These are phyloP conservation scores for Aciculosporium take DNA, from an alignment of 2,329 filamentous ascomycete genomes.

Conservation along the genomic window DNA sequence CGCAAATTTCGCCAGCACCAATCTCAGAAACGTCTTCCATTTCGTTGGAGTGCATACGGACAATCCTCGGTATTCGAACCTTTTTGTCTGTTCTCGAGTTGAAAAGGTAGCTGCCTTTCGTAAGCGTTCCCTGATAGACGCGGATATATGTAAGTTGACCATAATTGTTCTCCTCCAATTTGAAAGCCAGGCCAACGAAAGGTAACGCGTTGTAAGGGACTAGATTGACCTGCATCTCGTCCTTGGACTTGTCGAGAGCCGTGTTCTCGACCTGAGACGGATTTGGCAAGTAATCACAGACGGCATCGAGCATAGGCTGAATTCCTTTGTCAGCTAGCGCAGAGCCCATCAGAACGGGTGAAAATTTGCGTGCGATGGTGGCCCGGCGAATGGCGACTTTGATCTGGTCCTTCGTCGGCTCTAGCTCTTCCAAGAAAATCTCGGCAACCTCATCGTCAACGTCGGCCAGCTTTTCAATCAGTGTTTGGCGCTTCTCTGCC, in stretches of 20 bases:
- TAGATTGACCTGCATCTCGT: conserved; percentile 70
- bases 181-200: conserved; percentile 93
- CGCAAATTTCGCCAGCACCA: conserved; percentile 93
- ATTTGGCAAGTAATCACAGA: conserved; percentile 91
- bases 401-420: conserved; percentile 68
- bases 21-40: conserved; percentile 95
- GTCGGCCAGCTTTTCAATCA: conserved; percentile 92
- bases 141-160: conserved; percentile 97
- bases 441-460: conserved; percentile 97
- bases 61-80: conserved; percentile 90
- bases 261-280: conserved; percentile 79
- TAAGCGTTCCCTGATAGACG: conserved; percentile 86
- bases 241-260: conserved; percentile 69
- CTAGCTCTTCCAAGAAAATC: conserved; percentile 76
- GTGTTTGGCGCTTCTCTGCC: conserved; percentile 65
- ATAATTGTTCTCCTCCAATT: conserved; percentile 97
- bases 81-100: conserved; percentile 93
- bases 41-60: conserved; percentile 98
- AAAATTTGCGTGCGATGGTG: conserved; percentile 82
- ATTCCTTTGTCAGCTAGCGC: conserved; percentile 89
- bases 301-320: conserved; percentile 91
- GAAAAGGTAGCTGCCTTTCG: conserved; percentile 79
- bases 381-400: conserved; percentile 83
- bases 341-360: conserved; percentile 91
- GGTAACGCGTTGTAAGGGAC: conserved; percentile 87